Percentiles rank a stretch among this genome's conserved stretches.
Conservation (phyloP, 1,284 basidiomycete genomes). For the Fomitopsis pinicola region DNA sequence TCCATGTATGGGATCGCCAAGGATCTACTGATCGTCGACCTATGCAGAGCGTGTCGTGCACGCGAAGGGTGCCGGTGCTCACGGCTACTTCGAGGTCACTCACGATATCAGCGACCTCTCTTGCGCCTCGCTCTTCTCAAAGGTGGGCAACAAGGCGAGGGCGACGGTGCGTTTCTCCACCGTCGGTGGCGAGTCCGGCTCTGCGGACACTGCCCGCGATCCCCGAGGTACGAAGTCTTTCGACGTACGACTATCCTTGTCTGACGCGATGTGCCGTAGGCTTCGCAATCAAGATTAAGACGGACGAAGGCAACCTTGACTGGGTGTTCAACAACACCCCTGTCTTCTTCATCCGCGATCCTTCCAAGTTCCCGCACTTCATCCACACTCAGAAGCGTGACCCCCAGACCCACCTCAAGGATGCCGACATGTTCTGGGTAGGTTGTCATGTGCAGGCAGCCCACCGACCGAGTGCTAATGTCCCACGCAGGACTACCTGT, state of each 20-base stretch:
- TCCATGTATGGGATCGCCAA: slow-evolving; percentile 3
- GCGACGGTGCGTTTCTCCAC: slow-evolving; percentile 85
- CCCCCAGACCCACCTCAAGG: slow-evolving; percentile 85
- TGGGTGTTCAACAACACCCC: slow-evolving; percentile 93
- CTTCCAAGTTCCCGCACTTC: slow-evolving; percentile 87
- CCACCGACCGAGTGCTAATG: not conserved
- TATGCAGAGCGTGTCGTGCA: slow-evolving; percentile 52
- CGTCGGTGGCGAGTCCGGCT: slow-evolving; percentile 84
- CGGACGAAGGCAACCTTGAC: slow-evolving; percentile 87
- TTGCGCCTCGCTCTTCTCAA: slow-evolving; percentile 65
- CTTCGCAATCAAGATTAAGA: slow-evolving; percentile 88
- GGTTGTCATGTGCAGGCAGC: slow-evolving; percentile 10
- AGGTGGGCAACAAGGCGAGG: slow-evolving; percentile 67
- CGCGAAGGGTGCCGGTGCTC: slow-evolving; percentile 85
- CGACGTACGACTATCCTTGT: not conserved
- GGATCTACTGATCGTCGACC: not conserved
- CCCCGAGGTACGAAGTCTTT: slow-evolving; percentile 52
- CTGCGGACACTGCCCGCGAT: slow-evolving; percentile 88
- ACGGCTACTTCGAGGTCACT: slow-evolving; percentile 89
- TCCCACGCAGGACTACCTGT: slow-evolving; percentile 72
- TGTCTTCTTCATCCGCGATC: slow-evolving; percentile 84
- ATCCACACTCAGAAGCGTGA: slow-evolving; percentile 95
- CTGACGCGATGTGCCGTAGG: slow-evolving; percentile 27
- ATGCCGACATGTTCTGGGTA: slow-evolving; percentile 80
- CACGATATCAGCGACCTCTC: slow-evolving; percentile 81